phyloP scores from a whole-genome alignment of 2,329 filamentous ascomycete species.

The Macroventuria anomochaeta region DNA sequence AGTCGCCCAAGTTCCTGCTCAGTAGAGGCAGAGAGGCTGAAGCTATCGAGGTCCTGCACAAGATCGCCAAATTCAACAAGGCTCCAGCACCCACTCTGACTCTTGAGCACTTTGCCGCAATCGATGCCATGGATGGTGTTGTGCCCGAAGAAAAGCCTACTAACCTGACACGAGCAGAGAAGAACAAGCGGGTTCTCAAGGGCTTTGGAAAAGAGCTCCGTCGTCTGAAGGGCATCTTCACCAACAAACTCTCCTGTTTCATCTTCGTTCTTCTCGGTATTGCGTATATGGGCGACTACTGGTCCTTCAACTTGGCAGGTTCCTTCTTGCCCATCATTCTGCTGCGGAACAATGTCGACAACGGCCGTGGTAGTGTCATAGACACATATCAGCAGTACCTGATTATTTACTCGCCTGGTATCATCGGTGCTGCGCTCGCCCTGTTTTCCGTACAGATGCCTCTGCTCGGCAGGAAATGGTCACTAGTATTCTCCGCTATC shows the following conservation, averaged over 20 bases:
- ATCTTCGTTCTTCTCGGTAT: conserved; percentile 36
- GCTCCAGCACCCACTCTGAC: conserved; percentile 33
- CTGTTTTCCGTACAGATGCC: conserved; percentile 36
- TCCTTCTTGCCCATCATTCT: conserved; percentile 38
- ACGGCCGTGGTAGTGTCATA: conserved; percentile 29
- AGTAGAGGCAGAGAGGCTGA: conserved; percentile 34
- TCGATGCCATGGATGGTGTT: conserved; percentile 25
- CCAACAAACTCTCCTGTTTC: conserved; percentile 33
- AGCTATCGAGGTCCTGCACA: conserved; percentile 37
- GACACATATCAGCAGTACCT: conserved; percentile 41
- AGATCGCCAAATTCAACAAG: conserved; percentile 38
- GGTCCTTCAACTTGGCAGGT: conserved; percentile 41
- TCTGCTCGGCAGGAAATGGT: conserved; percentile 39
- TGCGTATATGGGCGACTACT: conserved; percentile 43
- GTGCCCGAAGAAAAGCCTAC: conserved; percentile 2
- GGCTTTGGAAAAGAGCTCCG: conserved; percentile 30
- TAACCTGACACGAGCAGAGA: conserved; percentile 17
- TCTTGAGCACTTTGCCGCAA: conserved; percentile 34
- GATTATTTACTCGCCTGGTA: conserved; percentile 40
- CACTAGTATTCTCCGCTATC: conserved; percentile 36
- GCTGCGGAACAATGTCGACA: conserved; percentile 37
- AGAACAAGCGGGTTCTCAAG: conserved; percentile 31
- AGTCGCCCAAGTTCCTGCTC: conserved; percentile 39
- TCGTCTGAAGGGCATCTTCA: conserved; percentile 39
- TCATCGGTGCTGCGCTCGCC: conserved; percentile 34